A percentile compares a stretch with the other conserved stretches of the same genome.
Evolutionary conservation across 2,329 filamentous ascomycete species (phyloP).

Genomic region (Teratosphaeria viscida): DNA sequence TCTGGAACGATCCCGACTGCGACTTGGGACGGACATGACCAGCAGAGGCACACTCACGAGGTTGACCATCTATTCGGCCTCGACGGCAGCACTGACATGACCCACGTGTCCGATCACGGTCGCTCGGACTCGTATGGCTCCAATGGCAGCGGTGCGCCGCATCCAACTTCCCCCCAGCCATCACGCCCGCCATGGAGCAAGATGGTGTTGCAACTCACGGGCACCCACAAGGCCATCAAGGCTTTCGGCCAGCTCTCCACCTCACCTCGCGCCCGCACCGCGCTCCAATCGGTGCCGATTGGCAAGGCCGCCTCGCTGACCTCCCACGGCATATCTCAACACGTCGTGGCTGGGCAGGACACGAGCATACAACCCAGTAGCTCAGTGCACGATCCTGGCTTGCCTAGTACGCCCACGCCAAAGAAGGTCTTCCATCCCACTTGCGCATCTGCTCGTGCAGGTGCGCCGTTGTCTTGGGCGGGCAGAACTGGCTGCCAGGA

Average conservation of each 20-base stretch:
- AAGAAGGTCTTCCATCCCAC: not conserved
- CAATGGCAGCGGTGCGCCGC: not conserved
- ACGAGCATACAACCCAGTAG: not conserved
- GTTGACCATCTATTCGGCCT: not conserved
- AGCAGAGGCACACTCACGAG: not conserved
- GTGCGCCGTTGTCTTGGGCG: not conserved
- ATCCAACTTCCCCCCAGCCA: not conserved
- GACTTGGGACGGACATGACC: not conserved
- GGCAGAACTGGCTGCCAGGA: not conserved
- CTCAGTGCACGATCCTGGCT: not conserved
- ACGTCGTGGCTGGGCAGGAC: not conserved
- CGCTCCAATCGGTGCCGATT: not conserved
- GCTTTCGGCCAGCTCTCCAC: slow-evolving; percentile 6
- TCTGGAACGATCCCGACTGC: not conserved
- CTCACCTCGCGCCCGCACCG: slow-evolving; percentile 1
- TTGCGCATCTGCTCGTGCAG: not conserved
- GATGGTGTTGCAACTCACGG: slow-evolving; percentile 8
- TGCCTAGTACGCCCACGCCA: not conserved
- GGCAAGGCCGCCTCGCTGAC: not conserved
- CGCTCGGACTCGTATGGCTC: slow-evolving; percentile 1
- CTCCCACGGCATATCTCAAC: not conserved
- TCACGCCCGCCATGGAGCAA: not conserved
- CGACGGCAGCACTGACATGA: slow-evolving; percentile 2
- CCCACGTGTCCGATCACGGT: slow-evolving; percentile 10
- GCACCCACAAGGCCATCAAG: slow-evolving; percentile 10